These are phyloP conservation scores for Neofusicoccum ribis DNA, from an alignment of 2,329 filamentous ascomycete genomes.

Conservation along the genomic window DNA sequence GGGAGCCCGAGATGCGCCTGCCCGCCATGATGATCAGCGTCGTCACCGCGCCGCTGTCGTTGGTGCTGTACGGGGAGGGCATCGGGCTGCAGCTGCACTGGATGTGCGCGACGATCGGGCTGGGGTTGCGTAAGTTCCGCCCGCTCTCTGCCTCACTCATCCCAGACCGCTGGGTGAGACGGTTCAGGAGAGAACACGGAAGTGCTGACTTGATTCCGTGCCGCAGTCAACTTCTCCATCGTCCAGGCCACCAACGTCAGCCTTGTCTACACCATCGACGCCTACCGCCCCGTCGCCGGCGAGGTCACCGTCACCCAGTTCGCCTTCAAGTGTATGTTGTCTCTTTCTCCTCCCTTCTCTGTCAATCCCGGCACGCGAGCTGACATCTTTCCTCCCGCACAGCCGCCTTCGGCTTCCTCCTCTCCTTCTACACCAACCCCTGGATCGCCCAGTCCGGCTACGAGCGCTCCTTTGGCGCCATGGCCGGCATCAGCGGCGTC, in stretches of 20 bases:
- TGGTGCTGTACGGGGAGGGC: slow-evolving; percentile 36
- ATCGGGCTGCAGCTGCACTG: slow-evolving; percentile 40
- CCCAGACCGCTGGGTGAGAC: neutral
- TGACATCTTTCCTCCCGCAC: neutral
- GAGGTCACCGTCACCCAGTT: slow-evolving; percentile 56
- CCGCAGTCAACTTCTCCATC: slow-evolving; percentile 54
- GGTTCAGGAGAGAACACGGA: neutral
- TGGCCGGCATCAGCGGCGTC: slow-evolving; percentile 55
- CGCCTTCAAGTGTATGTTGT: slow-evolving; percentile 54
- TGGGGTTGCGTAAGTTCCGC: slow-evolving; percentile 51
- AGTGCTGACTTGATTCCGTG: neutral
- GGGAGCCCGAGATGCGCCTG: slow-evolving; percentile 39
- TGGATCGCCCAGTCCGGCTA: slow-evolving; percentile 57
- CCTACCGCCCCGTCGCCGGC: slow-evolving; percentile 58
- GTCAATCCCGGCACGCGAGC: neutral
- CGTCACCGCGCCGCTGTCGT: slow-evolving; percentile 29
- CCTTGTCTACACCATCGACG: slow-evolving; percentile 60
- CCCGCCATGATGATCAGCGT: slow-evolving; percentile 32
- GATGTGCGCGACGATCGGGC: slow-evolving; percentile 58
- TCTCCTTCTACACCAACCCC: slow-evolving; percentile 62
- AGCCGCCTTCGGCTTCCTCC: slow-evolving; percentile 59
- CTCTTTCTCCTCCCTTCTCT: neutral
- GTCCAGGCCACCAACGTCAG: slow-evolving; percentile 58
- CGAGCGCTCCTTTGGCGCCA: slow-evolving; percentile 54
- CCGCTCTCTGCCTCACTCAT: no score